Percentiles rank a stretch among this genome's conserved stretches.
Evolutionary conservation across 495 filamentous ascomycete species (phyloP).

Genomic region (Penicillium desertorum): DNA sequence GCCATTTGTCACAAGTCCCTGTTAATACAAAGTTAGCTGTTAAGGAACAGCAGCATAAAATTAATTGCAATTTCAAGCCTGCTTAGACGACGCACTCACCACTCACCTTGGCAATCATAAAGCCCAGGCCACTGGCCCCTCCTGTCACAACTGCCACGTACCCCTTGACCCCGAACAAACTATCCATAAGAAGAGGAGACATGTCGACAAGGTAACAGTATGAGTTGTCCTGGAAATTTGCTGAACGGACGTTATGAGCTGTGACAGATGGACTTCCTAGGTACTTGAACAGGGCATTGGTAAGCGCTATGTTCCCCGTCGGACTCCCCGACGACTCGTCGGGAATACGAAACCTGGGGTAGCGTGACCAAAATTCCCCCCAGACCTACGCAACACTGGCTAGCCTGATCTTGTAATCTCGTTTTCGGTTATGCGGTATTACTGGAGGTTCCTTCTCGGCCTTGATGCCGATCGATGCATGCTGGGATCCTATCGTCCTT

Average conservation of each 20-base stretch:
- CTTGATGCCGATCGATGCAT: too few relatives aligned
- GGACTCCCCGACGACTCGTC: neutral
- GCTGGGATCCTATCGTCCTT: too few relatives aligned
- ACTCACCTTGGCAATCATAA: conserved; percentile 44
- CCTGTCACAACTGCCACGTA: conserved; percentile 45
- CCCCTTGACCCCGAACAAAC: conserved; percentile 34
- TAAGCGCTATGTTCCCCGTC: neutral
- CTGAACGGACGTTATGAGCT: neutral
- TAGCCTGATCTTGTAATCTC: too few relatives aligned
- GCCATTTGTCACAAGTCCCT: conserved; percentile 45
- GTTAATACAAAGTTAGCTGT: neutral
- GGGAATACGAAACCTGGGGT: too few relatives aligned
- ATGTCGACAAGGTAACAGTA: conserved; percentile 2
- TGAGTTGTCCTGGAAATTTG: neutral
- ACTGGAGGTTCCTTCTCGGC: too few relatives aligned
- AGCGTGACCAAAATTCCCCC: too few relatives aligned
- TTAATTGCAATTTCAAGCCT: neutral
- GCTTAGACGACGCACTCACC: conserved; percentile 14
- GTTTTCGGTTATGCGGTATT: too few relatives aligned
- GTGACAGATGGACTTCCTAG: neutral
- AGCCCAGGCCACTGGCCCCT: conserved; percentile 45
- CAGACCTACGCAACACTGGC: too few relatives aligned
- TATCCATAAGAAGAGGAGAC: conserved; percentile 8
- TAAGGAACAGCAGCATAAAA: neutral
- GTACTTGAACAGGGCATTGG: neutral